Base-by-base conservation (phyloP, 2,329 filamentous ascomycete genomes). In the Venturia nashicola region DNA sequence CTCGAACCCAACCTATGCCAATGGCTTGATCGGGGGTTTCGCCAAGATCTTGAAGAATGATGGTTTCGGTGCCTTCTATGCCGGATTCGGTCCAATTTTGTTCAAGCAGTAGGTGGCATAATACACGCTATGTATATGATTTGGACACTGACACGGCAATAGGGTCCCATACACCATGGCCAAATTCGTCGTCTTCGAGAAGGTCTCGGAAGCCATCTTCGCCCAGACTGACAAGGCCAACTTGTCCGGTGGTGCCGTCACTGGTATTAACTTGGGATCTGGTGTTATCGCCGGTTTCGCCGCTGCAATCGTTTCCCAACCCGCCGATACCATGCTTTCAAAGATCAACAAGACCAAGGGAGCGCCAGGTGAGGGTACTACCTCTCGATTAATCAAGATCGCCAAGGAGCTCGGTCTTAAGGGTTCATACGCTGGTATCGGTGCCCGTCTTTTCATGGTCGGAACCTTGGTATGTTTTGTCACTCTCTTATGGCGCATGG, bases 301-400 rank as follows among this genome's bases (percentile, higher is more conserved):
- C 72, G 90, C 90, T 71, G 90, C 90, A 74, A 76, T 93, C 71
- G 84, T 95, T 75, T 95, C 90, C 68, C 90, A 95, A 82, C 90
- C 90, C 71, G 90, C 90, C 76, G 90, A 95, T 77, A 95, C 90
- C 75, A 95, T 95, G 90, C 86, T 95, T 68, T 89, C 85, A 80
- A 94, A 93, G 86, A 94, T 95, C 83, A 95, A 95, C 88, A 94
- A 94, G 88, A 90, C 88, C 79, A 86, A 90, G 82, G 90, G 89
- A 79, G 81, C 86, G 66, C 90, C 90, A 69, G 90, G 90, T 82
- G 89, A 95, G 82, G 86, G 90, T 73, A 94, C 89, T 72, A 84
- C 84, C 75, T 83, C 81, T 76, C 87, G 90, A 77, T 80, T 95
- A 73, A 82, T 93, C 82, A 94, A 94, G 87, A 95, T 95, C 73